Base-by-base conservation (phyloP, 139 green algal genomes). In the Tetradesmus lagerheimii region DNA sequence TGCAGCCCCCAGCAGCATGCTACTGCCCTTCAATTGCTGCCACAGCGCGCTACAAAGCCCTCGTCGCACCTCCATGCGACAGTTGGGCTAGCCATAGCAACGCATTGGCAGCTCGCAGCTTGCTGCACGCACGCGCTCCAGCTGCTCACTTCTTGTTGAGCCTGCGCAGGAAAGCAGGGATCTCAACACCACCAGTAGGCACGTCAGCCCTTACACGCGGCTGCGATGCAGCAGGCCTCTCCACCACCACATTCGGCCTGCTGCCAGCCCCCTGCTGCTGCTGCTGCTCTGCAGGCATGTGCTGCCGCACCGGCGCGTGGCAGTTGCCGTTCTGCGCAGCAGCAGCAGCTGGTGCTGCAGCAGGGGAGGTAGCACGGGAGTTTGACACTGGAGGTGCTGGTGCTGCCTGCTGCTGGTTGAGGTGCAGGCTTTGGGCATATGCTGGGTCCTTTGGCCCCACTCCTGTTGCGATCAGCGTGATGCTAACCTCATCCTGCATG, bases 401-500 rank as follows among this genome's bases (percentile, higher is more conserved):
- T 89, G 66, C 81, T 88, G 67, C 31, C n/a, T 66, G 71, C n/a
- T 66, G 71, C 66, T 38, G 85, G 67, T 20, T 45, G 14, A 45
- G 67, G 12, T 67, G 67, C 41, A 66, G 67, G 64, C 66, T 41
- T 18, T 31, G 67, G 8, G 85, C 38, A 34, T 85, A 85, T 38
- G 50, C 53, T 29, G 79, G 57, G 4, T 83, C 41, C 16, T 45
- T 27, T 35, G 71, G 43, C 20, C 66, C 41, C n/a, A 89, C 86
- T 62, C 97, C 97, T n/a, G 97, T 99, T 6, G 97, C 97, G 66
- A 99, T 99, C 86, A 99, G 94, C 2, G 97, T 99, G 93, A 99
- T 98, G 83, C 89, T 93, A 6, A 98, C 93, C 66, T 97, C 91
- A 34, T 94, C 88, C 5, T 75, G 80, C 84, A 96, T 85, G 27